Base-by-base conservation (phyloP, 768 basidiomycete species). In the Rhizopogon sp. region DNA sequence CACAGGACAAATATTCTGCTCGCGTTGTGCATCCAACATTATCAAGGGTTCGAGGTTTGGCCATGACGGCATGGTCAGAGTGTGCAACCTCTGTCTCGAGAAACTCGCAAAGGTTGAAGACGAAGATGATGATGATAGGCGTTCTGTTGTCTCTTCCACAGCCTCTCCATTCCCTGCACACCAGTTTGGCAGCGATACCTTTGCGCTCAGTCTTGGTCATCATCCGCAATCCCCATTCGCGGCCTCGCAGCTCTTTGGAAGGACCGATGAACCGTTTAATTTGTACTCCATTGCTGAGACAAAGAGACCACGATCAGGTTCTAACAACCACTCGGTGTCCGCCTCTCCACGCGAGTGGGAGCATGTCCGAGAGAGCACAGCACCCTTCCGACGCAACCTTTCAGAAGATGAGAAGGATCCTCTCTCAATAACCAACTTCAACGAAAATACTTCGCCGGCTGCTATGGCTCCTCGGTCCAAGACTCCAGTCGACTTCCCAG, bases 1-100 rank as follows among this genome's bases (percentile, higher is more conserved):
- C 45, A 41, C 57, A 89, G 95, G 95, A 33, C 95, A 97, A 70
- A 95, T 99, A 67, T 99, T 98, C 67, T 99, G 97, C 70, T 93
- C 92, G 33, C 84, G 93, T 8, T 99, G 97, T 69, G 94, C 97
- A 2, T 95, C 93, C 31, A 96, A 97, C 63, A 89, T 97, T 61
- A 94, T 98, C 70, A 95, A 94, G 60, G 95, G 93, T 14, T 80
- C 85, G 11, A 85, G 94, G 6, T 98, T 97, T 64, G 94, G 95
- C 4, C 88, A 93, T 57, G 89, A 96, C 52, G 93, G 93, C n/a
- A 91, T 90, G 82, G 81, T 99, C 50, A 84, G 97, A 53, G 89
- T 97, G 8, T 99, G 97, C 72, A 98, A 98, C 62, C 75, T 97
- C 13, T 98, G 96, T 69, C 76, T 96, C n/a, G 88, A 90, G 60